phyloP scores from a whole-genome alignment of 129 eudicot genomes.

The Solidago caesia region DNA sequence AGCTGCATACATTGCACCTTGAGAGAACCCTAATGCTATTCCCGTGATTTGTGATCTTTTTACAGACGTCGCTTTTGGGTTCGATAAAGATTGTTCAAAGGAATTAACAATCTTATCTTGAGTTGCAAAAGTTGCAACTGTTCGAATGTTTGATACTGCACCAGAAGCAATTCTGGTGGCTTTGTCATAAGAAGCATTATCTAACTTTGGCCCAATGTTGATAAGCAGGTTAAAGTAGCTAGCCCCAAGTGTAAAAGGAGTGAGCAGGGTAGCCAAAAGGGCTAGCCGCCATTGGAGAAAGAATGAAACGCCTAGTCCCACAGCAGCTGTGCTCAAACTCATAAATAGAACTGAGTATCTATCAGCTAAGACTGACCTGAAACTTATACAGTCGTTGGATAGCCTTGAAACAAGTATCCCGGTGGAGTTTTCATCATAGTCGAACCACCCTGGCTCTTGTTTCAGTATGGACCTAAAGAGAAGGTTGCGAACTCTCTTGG shows the following conservation, averaged over 20 bases:
- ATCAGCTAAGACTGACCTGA: slow-evolving; percentile 73
- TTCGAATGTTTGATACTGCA: slow-evolving; percentile 78
- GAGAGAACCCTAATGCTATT: slow-evolving; percentile 70
- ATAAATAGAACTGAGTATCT: slow-evolving; percentile 66
- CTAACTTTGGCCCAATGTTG: slow-evolving; percentile 73
- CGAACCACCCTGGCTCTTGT: slow-evolving; percentile 94
- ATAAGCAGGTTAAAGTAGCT: slow-evolving; percentile 68
- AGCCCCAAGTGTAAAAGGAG: slow-evolving; percentile 88
- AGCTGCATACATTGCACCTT: slow-evolving; percentile 80
- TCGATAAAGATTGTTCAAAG: slow-evolving; percentile 55
- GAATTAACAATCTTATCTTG: slow-evolving; percentile 61
- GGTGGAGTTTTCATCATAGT: slow-evolving; percentile 56
- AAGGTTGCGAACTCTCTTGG: slow-evolving; percentile 50
- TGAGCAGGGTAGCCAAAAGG: slow-evolving; percentile 52
- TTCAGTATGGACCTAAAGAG: slow-evolving; percentile 57
- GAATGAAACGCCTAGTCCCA: slow-evolving; percentile 68
- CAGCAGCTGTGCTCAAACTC: slow-evolving; percentile 82
- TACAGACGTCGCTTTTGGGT: slow-evolving; percentile 53
- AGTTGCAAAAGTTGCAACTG: slow-evolving; percentile 74
- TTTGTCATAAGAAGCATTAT: slow-evolving; percentile 59
- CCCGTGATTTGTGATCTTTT: slow-evolving; percentile 64
- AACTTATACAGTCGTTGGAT: slow-evolving; percentile 56
- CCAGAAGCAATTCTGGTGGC: slow-evolving; percentile 78
- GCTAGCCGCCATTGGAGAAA: slow-evolving; percentile 59
- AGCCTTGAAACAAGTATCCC: slow-evolving; percentile 71